Evolutionary conservation across 106 monocot species (phyloP).

Genomic region (Phalaenopsis equestris): DNA sequence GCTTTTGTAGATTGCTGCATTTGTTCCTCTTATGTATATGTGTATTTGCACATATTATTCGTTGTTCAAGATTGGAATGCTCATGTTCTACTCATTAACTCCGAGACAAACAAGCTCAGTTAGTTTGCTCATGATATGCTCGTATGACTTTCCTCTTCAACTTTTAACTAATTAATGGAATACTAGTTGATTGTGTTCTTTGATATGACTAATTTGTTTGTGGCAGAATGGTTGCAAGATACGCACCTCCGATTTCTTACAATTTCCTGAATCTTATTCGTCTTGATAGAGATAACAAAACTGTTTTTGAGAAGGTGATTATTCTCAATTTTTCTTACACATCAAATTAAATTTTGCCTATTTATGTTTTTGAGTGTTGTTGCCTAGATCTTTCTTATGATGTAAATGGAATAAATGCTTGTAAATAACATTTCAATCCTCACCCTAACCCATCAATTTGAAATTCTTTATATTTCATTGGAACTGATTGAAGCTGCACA

Average conservation of each 20-base stretch:
- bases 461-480: no score
- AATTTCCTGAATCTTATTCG: slow-evolving; percentile 93
- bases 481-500: no score
- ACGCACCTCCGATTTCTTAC: slow-evolving; percentile 95
- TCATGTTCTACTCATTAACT: slow-evolving; percentile 93
- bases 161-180: neutral
- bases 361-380: no score
- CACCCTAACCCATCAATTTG: no score
- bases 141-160: slow-evolving; percentile 49
- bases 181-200: neutral
- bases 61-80: slow-evolving; percentile 93
- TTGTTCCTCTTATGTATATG: slow-evolving; percentile 96
- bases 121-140: slow-evolving; percentile 95
- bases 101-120: slow-evolving; percentile 91
- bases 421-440: no score
- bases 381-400: no score
- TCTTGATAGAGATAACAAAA: slow-evolving; percentile 69
- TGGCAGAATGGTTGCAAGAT: slow-evolving; percentile 93
- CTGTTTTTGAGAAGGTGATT: slow-evolving; percentile 79
- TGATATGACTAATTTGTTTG: slow-evolving; percentile 1
- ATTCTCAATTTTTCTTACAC: neutral
- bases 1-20: slow-evolving; percentile 77
- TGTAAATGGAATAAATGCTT: no score
- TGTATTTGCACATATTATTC: slow-evolving; percentile 97
- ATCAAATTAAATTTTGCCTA: no score